Evolutionary conservation across 2,329 filamentous ascomycete species (phyloP).

Genomic region (Microsporum ferrugineum): DNA sequence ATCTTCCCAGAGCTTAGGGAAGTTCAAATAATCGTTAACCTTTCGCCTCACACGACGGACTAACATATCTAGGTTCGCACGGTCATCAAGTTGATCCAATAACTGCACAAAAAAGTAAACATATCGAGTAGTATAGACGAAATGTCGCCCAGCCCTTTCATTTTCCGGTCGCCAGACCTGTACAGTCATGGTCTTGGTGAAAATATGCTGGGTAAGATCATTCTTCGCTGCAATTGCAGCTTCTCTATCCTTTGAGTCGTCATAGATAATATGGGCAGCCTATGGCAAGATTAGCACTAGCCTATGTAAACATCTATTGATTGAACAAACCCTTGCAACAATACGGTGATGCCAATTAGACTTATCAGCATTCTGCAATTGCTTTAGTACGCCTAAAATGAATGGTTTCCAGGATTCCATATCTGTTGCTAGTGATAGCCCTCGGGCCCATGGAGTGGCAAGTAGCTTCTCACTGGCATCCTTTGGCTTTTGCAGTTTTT

Average conservation of each 20-base stretch:
- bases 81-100: conserved; percentile 62
- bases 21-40: conserved; percentile 59
- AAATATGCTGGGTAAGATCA: conserved; percentile 71
- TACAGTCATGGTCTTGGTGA: conserved; percentile 88
- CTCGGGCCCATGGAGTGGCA: conserved; percentile 45
- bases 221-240: conserved; percentile 55
- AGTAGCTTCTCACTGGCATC: conserved; percentile 42
- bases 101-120: conserved; percentile 69
- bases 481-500: conserved; percentile 28
- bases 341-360: conserved; percentile 93
- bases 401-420: conserved; percentile 48
- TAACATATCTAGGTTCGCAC: conserved; percentile 63
- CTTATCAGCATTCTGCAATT: conserved; percentile 62
- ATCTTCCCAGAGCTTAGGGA: conserved; percentile 52
- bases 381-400: conserved; percentile 48
- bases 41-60: conserved; percentile 71
- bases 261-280: conserved; percentile 50
- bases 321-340: conserved; percentile 55
- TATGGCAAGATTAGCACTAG: conserved; percentile 18
- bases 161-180: conserved; percentile 92
- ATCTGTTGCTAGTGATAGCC: conserved; percentile 39
- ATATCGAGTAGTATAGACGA: conserved; percentile 83
- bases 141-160: conserved; percentile 72
- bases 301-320: conserved; percentile 17
- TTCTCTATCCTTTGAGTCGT: conserved; percentile 42